A percentile compares a stretch with the other conserved stretches of the same genome.
Conservation (phyloP, 805 yeast genomes). For the Lipomyces sp. region DNA sequence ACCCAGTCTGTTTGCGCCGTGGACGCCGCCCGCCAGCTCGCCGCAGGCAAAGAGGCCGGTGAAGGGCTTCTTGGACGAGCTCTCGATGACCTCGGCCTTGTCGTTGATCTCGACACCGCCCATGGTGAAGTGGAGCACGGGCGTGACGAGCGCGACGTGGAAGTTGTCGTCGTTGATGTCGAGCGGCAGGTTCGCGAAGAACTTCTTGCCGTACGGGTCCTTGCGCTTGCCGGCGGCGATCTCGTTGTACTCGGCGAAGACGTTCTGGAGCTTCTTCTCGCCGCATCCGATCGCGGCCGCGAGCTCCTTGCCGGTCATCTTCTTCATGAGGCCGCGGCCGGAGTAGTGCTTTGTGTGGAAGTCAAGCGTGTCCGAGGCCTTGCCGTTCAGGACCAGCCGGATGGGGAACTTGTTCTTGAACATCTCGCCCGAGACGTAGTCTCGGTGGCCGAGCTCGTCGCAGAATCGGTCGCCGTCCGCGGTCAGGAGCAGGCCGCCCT, state of each 20-base stretch:
- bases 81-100: slow-evolving; percentile 41
- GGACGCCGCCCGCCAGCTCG: slow-evolving; percentile 58
- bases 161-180: slow-evolving; percentile 39
- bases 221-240: slow-evolving; percentile 42
- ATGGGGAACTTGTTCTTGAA: slow-evolving; percentile 46
- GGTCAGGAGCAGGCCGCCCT: slow-evolving; percentile 59
- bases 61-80: slow-evolving; percentile 35
- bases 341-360: slow-evolving; percentile 57
- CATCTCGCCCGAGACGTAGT: slow-evolving; percentile 58
- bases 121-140: slow-evolving; percentile 65
- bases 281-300: slow-evolving; percentile 43
- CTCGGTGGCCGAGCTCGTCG: slow-evolving; percentile 59
- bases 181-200: slow-evolving; percentile 50
- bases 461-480: slow-evolving; percentile 54
- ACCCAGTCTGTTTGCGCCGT: slow-evolving; percentile 54
- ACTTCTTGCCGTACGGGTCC: slow-evolving; percentile 47
- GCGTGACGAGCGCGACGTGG: slow-evolving; percentile 53
- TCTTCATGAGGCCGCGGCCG: slow-evolving; percentile 53
- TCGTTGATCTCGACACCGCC: slow-evolving; percentile 60
- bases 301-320: slow-evolving; percentile 46
- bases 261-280: slow-evolving; percentile 36
- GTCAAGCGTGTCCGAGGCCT: slow-evolving; percentile 45
- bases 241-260: slow-evolving; percentile 44
- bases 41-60: slow-evolving; percentile 54
- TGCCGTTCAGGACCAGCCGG: slow-evolving; percentile 49